Percentiles rank a stretch among this genome's conserved stretches.
Conservation (phyloP, 306 rosid species). For the Parietaria judaica region DNA sequence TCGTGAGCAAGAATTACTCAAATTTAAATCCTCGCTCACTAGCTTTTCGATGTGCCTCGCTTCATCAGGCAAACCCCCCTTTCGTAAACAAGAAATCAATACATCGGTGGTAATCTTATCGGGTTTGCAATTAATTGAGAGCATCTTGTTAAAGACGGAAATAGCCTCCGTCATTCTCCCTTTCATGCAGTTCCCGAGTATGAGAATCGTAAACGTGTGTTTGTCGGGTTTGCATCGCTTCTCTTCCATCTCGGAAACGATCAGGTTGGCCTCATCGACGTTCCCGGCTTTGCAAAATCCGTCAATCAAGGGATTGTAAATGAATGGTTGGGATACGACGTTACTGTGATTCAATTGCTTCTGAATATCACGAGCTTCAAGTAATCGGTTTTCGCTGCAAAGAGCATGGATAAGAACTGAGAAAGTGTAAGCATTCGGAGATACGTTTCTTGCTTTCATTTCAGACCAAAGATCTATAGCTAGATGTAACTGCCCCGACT, state of each 20-base stretch:
- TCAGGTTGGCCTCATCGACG: constrained; percentile 65
- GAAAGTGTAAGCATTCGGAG: constrained; percentile 55
- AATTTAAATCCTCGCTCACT: constrained; percentile 26
- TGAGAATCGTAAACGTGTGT: constrained; percentile 75
- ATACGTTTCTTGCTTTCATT: constrained; percentile 44
- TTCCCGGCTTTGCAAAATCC: constrained; percentile 82
- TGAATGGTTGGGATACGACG: constrained; percentile 49
- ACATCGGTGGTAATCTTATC: constrained; percentile 56
- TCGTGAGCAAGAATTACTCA: constrained; percentile 15
- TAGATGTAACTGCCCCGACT: constrained; percentile 41
- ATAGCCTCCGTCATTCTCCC: constrained; percentile 72
- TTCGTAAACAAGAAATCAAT: constrained; percentile 62
- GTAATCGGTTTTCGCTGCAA: constrained; percentile 60
- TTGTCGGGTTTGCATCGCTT: constrained; percentile 66
- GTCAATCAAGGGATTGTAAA: constrained; percentile 74
- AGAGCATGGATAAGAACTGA: constrained; percentile 63
- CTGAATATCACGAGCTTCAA: constrained; percentile 56
- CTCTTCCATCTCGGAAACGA: constrained; percentile 66
- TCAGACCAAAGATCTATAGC: constrained; percentile 64
- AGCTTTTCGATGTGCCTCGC: constrained; percentile 47
- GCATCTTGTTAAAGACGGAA: constrained; percentile 59
- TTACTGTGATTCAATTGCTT: constrained; percentile 39
- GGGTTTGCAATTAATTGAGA: constrained; percentile 54
- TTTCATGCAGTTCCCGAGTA: constrained; percentile 82
- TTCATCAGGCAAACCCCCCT: constrained; percentile 80